These are phyloP conservation scores for Sungouiella thailandica DNA, from an alignment of 805 yeast genomes.

Conservation along the genomic window DNA sequence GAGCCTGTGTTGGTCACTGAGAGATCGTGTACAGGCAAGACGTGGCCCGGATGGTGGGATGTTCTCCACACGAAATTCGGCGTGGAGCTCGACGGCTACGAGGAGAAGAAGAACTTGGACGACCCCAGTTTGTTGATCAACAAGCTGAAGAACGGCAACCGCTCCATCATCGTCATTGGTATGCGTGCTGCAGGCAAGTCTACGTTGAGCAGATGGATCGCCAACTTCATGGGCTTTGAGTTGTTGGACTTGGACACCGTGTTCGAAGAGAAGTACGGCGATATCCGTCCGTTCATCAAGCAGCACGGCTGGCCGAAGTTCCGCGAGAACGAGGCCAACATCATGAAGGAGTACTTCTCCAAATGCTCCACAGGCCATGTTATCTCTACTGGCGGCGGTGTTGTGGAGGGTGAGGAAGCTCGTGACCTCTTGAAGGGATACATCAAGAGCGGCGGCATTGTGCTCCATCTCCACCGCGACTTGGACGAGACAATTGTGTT, in stretches of 20 bases:
- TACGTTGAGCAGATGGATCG: conserved; percentile 76
- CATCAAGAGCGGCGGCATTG: conserved; percentile 60
- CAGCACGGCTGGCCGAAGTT: conserved; percentile 83
- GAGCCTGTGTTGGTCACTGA: conserved; percentile 72
- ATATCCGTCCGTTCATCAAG: conserved; percentile 58
- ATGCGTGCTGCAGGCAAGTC: conserved; percentile 99
- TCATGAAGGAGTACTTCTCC: conserved; percentile 47
- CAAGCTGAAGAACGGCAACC: conserved; percentile 34
- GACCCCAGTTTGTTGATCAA: conserved; percentile 16
- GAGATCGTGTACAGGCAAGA: conserved; percentile 90
- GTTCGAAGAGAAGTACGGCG: conserved; percentile 53
- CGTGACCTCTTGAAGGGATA: conserved; percentile 59
- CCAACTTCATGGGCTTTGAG: conserved; percentile 60
- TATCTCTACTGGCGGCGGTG: conserved; percentile 94
- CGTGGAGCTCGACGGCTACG: conserved; percentile 67
- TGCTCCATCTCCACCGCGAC: conserved; percentile 86
- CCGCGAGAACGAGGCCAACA: conserved; percentile 58
- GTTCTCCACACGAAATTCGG: conserved; percentile 65
- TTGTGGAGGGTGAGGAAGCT: conserved; percentile 73
- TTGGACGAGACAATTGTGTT: conserved; percentile 73
- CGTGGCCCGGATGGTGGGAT: conserved; percentile 99
- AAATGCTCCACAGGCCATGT: conserved; percentile 49
- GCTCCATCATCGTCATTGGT: conserved; percentile 78
- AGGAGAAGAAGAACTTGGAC: conserved; percentile 24
- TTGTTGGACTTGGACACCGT: conserved; percentile 73